Conservation (phyloP, 108 stramenopile genomes). For the Cylindrotheca closterium region DNA sequence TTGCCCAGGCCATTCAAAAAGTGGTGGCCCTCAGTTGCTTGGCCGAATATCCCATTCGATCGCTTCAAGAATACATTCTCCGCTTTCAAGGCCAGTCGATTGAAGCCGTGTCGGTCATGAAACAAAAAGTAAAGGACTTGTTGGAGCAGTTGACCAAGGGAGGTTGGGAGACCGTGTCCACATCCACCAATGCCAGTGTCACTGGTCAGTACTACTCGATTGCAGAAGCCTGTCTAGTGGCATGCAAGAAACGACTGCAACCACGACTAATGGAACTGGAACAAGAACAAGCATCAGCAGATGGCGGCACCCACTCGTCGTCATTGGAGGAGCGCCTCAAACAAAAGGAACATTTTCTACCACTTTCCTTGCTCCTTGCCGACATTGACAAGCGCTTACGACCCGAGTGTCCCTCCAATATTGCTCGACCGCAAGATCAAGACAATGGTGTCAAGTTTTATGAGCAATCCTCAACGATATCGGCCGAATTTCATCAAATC, state of each 20-base stretch:
- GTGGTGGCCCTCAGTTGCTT: conserved; percentile 12
- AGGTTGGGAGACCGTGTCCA: neutral
- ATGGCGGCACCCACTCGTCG: neutral
- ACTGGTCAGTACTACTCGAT: conserved; percentile 7
- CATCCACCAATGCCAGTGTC: neutral
- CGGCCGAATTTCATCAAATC: conserved; percentile 29
- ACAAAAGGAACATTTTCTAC: conserved; percentile 7
- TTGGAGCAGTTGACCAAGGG: neutral
- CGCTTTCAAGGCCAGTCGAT: neutral
- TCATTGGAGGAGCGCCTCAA: neutral
- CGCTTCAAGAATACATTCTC: conserved; percentile 17
- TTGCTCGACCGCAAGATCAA: neutral
- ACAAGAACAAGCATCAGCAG: neutral
- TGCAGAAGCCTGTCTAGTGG: conserved; percentile 27
- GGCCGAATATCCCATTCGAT: conserved; percentile 18
- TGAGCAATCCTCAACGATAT: conserved; percentile 6
- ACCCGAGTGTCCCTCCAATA: conserved; percentile 8
- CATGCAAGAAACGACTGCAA: conserved; percentile 5
- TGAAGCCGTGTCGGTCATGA: neutral
- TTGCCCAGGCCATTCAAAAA: conserved; percentile 9
- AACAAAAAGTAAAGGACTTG: neutral
- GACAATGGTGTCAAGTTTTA: conserved; percentile 19
- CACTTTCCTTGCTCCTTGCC: conserved; percentile 13
- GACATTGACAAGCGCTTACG: conserved; percentile 12
- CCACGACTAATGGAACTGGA: neutral